Evolutionary conservation across 2,329 filamentous ascomycete genomes (phyloP), one percentile per base, ranked within the genome.

Genomic region (Penicillium sp.): DNA sequence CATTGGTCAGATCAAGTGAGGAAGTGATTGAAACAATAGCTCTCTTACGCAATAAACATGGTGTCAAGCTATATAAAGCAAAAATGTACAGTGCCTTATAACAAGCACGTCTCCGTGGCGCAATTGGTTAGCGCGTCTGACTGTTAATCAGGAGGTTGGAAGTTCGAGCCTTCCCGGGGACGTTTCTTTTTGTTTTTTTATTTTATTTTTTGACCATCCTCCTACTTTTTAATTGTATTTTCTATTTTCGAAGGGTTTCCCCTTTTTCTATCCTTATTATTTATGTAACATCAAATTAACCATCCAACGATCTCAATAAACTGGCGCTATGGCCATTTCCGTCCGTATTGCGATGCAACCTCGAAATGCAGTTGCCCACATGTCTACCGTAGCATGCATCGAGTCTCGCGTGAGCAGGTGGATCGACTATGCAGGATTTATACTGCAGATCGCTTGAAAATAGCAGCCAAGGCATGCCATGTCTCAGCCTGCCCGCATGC

Each of bases 81-180:
- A 5, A 34, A 38, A 1, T 7, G 35, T 18, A 19, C 8, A 19
- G 16, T 1, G 9, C 10, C 11, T 11, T 34, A 19, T 16, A 39
- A 39, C 36, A 39, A 59, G 26, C 23, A 51, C 35, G 59, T 64
- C 62, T 65, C 60, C 61, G 61, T 65, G 61, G 61, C 62, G 61
- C 62, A 65, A 65, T 65, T 38, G 62, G 62, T 51, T 65, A 65
- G 62, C 62, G 62, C 62, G 62, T 65, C 60, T 58, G 62, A 65
- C 62, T 65, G 62, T 65, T 65, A 65, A 65, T 65, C 62, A 58
- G 60, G 62, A 65, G 62, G 70, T 71, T 70, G 70, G 70, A 73
- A 72, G 70, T 73, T 73, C 70, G 67, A 73, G 70, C 70, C 70
- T 72, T 73, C 69, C 69, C 70, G 67, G 70, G 70, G 68, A 72